Percentiles rank a stretch among this genome's conserved stretches.
Evolutionary conservation across 495 filamentous ascomycete species (phyloP).

Genomic region (Xylaria longipes): DNA sequence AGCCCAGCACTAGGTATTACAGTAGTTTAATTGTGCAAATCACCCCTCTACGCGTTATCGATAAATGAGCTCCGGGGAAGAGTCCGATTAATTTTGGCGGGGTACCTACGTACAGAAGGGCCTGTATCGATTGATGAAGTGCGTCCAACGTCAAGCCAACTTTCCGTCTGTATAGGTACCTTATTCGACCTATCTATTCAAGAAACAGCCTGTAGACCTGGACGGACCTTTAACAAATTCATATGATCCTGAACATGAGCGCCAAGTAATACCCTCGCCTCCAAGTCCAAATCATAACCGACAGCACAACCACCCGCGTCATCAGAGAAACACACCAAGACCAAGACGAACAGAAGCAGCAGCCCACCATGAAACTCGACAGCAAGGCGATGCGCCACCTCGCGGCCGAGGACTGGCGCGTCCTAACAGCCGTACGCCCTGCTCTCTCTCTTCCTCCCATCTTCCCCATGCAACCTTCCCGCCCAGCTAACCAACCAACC

Average conservation of each 20-base stretch:
- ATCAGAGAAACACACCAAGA: background rate
- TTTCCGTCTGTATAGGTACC: background rate
- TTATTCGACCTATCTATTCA: background rate
- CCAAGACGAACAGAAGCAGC: background rate
- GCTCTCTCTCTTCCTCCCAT: conserved; percentile 17
- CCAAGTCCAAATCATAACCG: background rate
- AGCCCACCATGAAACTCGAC: conserved; percentile 83
- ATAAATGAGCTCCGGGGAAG: conserved; percentile 7
- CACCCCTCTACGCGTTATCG: conserved; percentile 19
- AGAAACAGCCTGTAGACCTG: background rate
- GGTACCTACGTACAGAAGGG: conserved; percentile 23
- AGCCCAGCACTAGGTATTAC: background rate
- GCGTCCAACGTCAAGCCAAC: background rate
- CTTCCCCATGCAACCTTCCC: background rate
- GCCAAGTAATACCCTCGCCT: background rate
- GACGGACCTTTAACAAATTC: background rate
- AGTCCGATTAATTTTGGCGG: conserved; percentile 44
- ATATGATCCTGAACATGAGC: background rate
- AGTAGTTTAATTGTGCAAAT: too few species aligned
- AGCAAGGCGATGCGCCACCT: conserved; percentile 91
- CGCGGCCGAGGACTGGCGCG: conserved; percentile 89
- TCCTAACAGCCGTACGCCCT: conserved; percentile 81
- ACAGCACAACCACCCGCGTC: background rate
- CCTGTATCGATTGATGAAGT: background rate
- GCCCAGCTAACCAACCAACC: background rate